Evolutionary conservation across 2,329 filamentous ascomycete genomes (phyloP).

Genomic region (Trichoderma aggressivum): DNA sequence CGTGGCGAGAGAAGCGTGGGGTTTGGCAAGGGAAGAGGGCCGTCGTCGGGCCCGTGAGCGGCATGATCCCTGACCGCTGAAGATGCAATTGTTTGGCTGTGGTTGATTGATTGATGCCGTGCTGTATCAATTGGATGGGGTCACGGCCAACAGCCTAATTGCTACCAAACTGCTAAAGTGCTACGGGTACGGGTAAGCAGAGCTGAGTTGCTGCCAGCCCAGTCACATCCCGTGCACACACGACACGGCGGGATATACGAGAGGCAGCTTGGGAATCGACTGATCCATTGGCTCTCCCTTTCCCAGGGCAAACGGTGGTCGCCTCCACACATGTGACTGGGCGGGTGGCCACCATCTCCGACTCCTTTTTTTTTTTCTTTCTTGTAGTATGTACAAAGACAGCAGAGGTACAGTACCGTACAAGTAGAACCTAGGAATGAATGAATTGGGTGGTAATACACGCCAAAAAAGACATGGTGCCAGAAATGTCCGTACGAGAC

Average conservation of each 20-base stretch:
- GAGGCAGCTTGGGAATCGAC: neutral
- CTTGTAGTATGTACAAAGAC: neutral
- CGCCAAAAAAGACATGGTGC: neutral
- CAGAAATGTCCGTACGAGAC: neutral
- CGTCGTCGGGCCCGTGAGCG: neutral
- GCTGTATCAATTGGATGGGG: neutral
- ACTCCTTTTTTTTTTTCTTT: neutral
- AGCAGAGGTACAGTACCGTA: neutral
- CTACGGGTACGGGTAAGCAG: neutral
- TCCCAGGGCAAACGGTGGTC: conserved; percentile 3
- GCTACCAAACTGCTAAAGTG: neutral
- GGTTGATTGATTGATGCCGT: neutral
- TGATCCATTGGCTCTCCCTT: conserved; percentile 14
- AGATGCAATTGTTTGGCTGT: neutral
- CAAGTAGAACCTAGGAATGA: neutral
- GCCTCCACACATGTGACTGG: conserved; percentile 3
- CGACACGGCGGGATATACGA: neutral
- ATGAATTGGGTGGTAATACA: neutral
- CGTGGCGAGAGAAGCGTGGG: conserved; percentile 13
- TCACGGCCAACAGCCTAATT: neutral
- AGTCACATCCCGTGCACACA: neutral
- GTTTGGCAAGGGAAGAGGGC: conserved; percentile 9
- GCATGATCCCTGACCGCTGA: conserved; percentile 14
- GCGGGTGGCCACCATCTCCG: neutral
- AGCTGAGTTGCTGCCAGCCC: neutral